These are phyloP conservation scores for Cyphellophora europaea DNA, from an alignment of 2,329 filamentous ascomycete genomes.

Conservation along the genomic window DNA sequence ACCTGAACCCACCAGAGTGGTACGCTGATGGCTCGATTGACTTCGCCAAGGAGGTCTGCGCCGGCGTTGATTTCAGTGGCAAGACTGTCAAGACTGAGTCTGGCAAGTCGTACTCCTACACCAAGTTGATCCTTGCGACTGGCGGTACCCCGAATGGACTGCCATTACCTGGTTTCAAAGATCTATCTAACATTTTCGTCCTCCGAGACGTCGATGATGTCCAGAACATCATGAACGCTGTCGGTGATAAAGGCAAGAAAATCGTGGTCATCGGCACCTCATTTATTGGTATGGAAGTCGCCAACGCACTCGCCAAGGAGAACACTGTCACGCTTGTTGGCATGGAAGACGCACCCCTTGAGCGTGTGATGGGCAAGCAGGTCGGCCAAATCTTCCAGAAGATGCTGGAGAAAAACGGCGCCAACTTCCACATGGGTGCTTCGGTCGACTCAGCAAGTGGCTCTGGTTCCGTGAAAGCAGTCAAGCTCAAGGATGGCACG, in stretches of 20 bases:
- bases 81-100: constrained; percentile 68
- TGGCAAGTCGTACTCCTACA: constrained; percentile 65
- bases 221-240: constrained; percentile 66
- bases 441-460: constrained; percentile 69
- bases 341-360: constrained; percentile 76
- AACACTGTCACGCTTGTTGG: constrained; percentile 82
- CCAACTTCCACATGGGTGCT: constrained; percentile 79
- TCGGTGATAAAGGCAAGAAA: constrained; percentile 75
- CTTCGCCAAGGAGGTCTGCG: constrained; percentile 52
- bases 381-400: constrained; percentile 75
- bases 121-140: constrained; percentile 82
- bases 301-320: constrained; percentile 66
- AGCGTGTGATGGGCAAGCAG: constrained; percentile 72
- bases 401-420: constrained; percentile 71
- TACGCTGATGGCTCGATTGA: constrained; percentile 57
- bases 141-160: constrained; percentile 69
- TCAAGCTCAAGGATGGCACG: constrained; percentile 79
- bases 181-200: constrained; percentile 77
- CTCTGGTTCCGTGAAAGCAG: constrained; percentile 49
- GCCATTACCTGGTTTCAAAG: constrained; percentile 76
- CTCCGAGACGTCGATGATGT: constrained; percentile 70
- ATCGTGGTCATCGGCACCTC: constrained; percentile 86
- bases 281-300: constrained; percentile 98
- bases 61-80: constrained; percentile 62
- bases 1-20: constrained; percentile 67